phyloP scores from a whole-genome alignment of 2,329 filamentous ascomycete species.

The Immersiporthe knoxdaviesiana region DNA sequence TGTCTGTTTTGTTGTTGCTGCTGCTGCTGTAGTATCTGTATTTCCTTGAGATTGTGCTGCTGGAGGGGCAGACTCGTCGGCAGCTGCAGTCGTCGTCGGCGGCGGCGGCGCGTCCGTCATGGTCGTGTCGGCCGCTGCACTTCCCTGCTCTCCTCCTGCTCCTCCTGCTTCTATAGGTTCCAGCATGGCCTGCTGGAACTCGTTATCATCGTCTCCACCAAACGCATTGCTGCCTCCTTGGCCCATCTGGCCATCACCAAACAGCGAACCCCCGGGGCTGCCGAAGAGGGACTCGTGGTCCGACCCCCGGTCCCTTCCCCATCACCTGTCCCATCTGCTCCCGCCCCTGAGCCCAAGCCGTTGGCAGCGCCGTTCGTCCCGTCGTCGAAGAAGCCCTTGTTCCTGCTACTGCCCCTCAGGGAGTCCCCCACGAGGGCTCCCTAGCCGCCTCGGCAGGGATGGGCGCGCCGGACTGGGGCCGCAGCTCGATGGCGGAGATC shows the following conservation, averaged over 20 bases:
- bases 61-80: not conserved
- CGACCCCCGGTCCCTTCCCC: conserved; percentile 66
- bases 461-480: conserved; percentile 74
- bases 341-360: conserved; percentile 37
- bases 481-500: conserved; percentile 84
- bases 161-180: conserved; percentile 40
- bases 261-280: conserved; percentile 80
- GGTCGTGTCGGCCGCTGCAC: conserved; percentile 43
- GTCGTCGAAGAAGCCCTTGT: conserved; percentile 57
- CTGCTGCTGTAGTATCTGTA: not conserved
- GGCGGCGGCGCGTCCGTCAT: conserved; percentile 37
- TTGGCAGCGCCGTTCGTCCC: conserved; percentile 32
- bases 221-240: conserved; percentile 59
- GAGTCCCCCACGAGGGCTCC: conserved; percentile 64
- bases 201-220: conserved; percentile 81
- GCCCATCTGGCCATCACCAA: conserved; percentile 66
- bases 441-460: conserved; percentile 73
- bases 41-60: not conserved
- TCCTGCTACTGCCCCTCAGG: conserved; percentile 75
- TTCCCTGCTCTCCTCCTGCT: conserved; percentile 42
- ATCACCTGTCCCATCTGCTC: conserved; percentile 44
- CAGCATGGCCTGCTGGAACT: conserved; percentile 76
- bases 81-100: too few species aligned
- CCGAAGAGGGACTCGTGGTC: conserved; percentile 82
- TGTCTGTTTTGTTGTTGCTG: not conserved